Conservation (phyloP, 2,329 filamentous ascomycete species). For the Microascus cirrosus region DNA sequence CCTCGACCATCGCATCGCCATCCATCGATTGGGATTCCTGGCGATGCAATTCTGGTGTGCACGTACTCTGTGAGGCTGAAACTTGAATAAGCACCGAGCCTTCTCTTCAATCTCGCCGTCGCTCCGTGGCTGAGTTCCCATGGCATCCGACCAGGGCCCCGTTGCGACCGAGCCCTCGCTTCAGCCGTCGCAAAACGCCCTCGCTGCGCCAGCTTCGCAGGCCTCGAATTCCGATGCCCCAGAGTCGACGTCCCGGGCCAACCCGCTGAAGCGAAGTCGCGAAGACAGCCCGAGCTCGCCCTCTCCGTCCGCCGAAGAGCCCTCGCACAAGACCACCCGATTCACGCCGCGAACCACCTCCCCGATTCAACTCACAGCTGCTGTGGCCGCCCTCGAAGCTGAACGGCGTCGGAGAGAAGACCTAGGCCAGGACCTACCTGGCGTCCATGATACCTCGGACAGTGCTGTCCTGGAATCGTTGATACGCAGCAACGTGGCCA, state of each 20-base stretch:
- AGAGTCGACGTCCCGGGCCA: slow-evolving; percentile 21
- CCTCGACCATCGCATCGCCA: neutral
- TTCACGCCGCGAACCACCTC: slow-evolving; percentile 27
- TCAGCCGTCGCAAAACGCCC: slow-evolving; percentile 21
- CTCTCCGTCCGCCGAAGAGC: slow-evolving; percentile 13
- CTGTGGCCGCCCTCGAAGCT: slow-evolving; percentile 38
- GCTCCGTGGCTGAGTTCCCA: slow-evolving; percentile 19
- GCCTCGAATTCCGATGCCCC: slow-evolving; percentile 6
- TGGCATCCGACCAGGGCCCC: slow-evolving; percentile 43
- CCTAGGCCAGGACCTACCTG: slow-evolving; percentile 25
- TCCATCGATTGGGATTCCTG: neutral
- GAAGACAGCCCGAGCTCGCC: slow-evolving; percentile 22
- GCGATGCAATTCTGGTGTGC: slow-evolving; percentile 2
- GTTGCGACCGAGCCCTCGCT: slow-evolving; percentile 39
- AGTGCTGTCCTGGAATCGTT: slow-evolving; percentile 31
- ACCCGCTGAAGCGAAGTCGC: slow-evolving; percentile 29
- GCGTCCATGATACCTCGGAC: slow-evolving; percentile 40
- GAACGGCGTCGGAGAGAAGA: slow-evolving; percentile 35
- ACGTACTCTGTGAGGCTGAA: neutral
- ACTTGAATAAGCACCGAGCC: neutral
- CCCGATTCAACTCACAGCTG: slow-evolving; percentile 37
- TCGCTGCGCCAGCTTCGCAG: slow-evolving; percentile 9
- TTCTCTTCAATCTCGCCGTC: neutral
- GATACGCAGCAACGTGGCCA: slow-evolving; percentile 18
- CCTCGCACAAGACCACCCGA: slow-evolving; percentile 16